These are phyloP conservation scores for Dictyostelium firmibasis DNA, from an alignment of 78 protist genomes.

Conservation along the genomic window DNA sequence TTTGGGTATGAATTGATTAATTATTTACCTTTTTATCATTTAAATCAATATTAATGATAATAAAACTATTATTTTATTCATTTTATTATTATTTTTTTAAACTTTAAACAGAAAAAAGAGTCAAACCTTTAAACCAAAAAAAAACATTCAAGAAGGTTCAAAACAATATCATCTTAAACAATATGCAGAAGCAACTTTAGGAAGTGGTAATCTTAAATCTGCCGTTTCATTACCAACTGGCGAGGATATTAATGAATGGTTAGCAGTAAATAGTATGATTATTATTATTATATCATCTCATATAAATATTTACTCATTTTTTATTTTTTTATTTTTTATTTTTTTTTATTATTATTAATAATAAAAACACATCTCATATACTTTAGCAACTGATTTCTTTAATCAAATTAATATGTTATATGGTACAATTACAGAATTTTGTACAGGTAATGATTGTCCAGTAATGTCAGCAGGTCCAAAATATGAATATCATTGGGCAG, in stretches of 20 bases:
- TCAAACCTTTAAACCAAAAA: constrained; percentile 84
- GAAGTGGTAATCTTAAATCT: constrained; percentile 80
- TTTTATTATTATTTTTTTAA: too few relatives aligned
- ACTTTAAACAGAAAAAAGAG: constrained; percentile 23
- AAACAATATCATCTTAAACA: constrained; percentile 74
- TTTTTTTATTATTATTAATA: neutral
- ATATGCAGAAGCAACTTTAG: constrained; percentile 88
- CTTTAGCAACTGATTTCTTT: constrained; percentile 97
- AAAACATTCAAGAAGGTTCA: constrained; percentile 78
- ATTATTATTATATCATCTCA: too few relatives aligned
- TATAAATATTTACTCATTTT: too few relatives aligned
- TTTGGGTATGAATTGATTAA: neutral
- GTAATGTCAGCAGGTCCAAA: constrained; percentile 96
- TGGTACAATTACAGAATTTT: constrained; percentile 97
- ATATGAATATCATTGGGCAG: constrained; percentile 98
- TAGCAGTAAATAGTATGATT: constrained; percentile 96
- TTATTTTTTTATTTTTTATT: neutral
- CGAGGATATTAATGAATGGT: constrained; percentile 97
- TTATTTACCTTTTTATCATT: too few relatives aligned
- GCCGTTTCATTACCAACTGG: constrained; percentile 97
- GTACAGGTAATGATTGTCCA: constrained; percentile 95
- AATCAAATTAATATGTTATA: constrained; percentile 97
- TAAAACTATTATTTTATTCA: too few relatives aligned
- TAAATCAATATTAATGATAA: neutral
- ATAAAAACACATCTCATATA: neutral